Percentiles rank a stretch among this genome's conserved stretches.
These are phyloP conservation scores for Lentinus polychrous DNA, from an alignment of 1,284 basidiomycete genomes.

Conservation along the genomic window DNA sequence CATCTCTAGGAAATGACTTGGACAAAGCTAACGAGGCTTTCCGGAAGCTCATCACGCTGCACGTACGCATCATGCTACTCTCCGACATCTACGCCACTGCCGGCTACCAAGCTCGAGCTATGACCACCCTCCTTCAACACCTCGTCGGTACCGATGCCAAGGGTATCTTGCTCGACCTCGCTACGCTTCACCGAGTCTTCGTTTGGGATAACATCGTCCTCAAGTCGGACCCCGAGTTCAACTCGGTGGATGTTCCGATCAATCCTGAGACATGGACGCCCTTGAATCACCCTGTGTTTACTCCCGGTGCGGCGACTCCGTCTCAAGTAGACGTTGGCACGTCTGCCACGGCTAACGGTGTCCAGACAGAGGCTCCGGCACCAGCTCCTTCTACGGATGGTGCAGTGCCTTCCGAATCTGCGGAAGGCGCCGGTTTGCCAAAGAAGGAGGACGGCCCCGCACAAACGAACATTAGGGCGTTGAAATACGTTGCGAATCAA, in stretches of 20 bases:
- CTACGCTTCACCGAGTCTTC: constrained; percentile 76
- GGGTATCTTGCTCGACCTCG: constrained; percentile 70
- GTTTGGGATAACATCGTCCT: constrained; percentile 85
- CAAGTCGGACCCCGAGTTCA: constrained; percentile 50
- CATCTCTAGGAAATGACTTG: constrained; percentile 36
- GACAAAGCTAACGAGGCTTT: constrained; percentile 61
- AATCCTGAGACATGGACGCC: constrained; percentile 25
- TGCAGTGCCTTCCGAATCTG: constrained; percentile 15
- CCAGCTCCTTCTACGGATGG: constrained; percentile 9
- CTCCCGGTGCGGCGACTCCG: constrained; percentile 13
- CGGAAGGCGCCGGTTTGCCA: constrained; percentile 12
- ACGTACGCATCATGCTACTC: constrained; percentile 77
- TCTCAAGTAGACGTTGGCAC: constrained; percentile 1
- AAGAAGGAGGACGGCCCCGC: constrained; percentile 38
- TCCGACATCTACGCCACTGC: constrained; percentile 88
- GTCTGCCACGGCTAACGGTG: constrained; percentile 32
- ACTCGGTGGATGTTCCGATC: constrained; percentile 41
- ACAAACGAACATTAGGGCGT: constrained; percentile 66
- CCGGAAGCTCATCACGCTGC: constrained; percentile 71
- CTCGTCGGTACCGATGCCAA: constrained; percentile 60
- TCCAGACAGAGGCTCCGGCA: constrained; percentile 22
- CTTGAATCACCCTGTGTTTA: not conserved
- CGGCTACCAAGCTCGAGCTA: constrained; percentile 76
- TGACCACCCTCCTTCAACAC: constrained; percentile 70
- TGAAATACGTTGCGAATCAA: constrained; percentile 78